Percentiles rank a stretch among this genome's conserved stretches.
phyloP scores from a whole-genome alignment of 2,329 filamentous ascomycete genomes.

The Exophiala aquamarina region DNA sequence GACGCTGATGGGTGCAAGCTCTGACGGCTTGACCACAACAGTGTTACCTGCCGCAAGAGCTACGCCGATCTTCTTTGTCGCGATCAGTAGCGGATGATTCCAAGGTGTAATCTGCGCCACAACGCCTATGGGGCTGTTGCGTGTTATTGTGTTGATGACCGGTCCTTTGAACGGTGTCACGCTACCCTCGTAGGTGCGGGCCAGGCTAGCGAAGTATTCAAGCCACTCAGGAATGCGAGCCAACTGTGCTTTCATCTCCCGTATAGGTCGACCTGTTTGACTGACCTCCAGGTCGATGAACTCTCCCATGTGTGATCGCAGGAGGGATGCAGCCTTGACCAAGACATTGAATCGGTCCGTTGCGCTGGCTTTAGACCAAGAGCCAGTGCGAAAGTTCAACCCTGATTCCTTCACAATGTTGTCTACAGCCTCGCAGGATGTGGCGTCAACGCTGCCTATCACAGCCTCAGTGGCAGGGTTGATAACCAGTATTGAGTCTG shows the following conservation, averaged over 20 bases:
- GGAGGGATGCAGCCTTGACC: conserved; percentile 57
- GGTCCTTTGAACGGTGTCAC: conserved; percentile 61
- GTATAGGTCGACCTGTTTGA: conserved; percentile 67
- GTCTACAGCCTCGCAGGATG: conserved; percentile 53
- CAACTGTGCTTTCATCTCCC: conserved; percentile 70
- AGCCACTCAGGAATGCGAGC: conserved; percentile 62
- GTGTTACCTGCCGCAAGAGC: conserved; percentile 38
- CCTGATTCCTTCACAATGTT: conserved; percentile 45
- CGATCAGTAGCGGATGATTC: conserved; percentile 38
- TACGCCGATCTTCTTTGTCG: conserved; percentile 30
- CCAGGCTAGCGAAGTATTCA: conserved; percentile 67
- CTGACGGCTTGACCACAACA: conserved; percentile 41
- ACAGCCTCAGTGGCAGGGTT: conserved; percentile 34
- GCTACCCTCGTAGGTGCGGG: conserved; percentile 66
- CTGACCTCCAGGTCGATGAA: conserved; percentile 64
- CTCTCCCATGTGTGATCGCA: conserved; percentile 52
- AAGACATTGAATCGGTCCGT: conserved; percentile 63
- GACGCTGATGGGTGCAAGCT: conserved; percentile 45
- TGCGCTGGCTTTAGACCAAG: conserved; percentile 59
- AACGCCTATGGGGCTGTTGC: conserved; percentile 37
- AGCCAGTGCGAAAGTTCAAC: conserved; percentile 47
- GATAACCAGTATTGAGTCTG: conserved; percentile 27
- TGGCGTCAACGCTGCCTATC: conserved; percentile 52
- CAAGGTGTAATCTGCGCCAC: conserved; percentile 42
- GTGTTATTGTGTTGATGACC: conserved; percentile 39